A percentile compares a stretch with the other conserved stretches of the same genome.
Conservation (phyloP, 2,329 filamentous ascomycete genomes). For the Nemania sp. region DNA sequence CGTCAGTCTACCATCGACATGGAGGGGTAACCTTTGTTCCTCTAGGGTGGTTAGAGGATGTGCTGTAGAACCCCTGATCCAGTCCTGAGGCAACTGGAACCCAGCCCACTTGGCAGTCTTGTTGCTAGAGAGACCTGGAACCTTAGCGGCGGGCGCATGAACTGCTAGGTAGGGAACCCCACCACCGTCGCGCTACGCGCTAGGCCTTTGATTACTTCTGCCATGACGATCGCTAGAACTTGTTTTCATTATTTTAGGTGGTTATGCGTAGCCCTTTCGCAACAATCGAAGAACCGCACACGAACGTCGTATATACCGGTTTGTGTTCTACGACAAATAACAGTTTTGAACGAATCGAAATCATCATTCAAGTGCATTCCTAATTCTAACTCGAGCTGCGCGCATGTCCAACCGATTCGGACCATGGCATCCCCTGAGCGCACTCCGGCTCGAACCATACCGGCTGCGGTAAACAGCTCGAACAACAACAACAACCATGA, state of each 20-base stretch:
- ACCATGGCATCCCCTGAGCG: conserved; percentile 35
- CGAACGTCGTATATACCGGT: too few species aligned
- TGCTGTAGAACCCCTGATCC: too few species aligned
- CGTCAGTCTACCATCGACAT: conserved; percentile 16
- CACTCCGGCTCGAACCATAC: conserved; percentile 25
- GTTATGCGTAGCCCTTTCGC: too few species aligned
- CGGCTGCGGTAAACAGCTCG: conserved; percentile 15
- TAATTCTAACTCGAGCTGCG: conserved; percentile 2
- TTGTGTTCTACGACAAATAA: too few species aligned
- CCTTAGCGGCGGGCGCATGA: not conserved
- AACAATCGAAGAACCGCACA: too few species aligned
- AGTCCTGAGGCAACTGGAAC: too few species aligned
- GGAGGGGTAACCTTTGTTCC: conserved; percentile 15
- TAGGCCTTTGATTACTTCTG: conserved; percentile 1
- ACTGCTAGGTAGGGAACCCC: conserved; percentile 2
- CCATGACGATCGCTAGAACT: not conserved
- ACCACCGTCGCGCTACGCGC: conserved; percentile 24
- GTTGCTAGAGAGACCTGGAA: conserved; percentile 14
- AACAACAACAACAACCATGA: conserved; percentile 23
- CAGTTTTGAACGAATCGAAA: too few species aligned
- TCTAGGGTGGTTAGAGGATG: too few species aligned
- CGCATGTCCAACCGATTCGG: conserved; percentile 25
- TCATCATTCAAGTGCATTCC: not conserved
- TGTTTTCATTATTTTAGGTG: not conserved
- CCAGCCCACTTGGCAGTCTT: too few species aligned